phyloP scores from a whole-genome alignment of 2,329 filamentous ascomycete genomes.

The Paracoccidioides lutzii region DNA sequence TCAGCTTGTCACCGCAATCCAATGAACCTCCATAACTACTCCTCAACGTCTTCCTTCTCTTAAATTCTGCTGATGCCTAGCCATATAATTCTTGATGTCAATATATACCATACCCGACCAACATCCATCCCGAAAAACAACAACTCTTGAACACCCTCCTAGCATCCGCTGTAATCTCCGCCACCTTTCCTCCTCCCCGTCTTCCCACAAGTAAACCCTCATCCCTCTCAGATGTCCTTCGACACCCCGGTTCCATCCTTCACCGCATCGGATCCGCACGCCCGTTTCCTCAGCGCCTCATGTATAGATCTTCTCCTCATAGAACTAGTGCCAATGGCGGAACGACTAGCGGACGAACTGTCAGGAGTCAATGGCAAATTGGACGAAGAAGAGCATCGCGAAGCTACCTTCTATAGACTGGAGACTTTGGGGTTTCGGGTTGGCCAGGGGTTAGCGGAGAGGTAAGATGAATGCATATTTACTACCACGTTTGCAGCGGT shows the following conservation, averaged over 20 bases:
- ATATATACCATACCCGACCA: neutral
- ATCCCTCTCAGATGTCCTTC: constrained; percentile 52
- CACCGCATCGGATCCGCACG: constrained; percentile 59
- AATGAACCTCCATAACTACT: too few species aligned
- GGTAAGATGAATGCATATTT: constrained; percentile 38
- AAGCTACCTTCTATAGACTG: constrained; percentile 72
- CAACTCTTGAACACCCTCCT: neutral
- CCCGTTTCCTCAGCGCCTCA: constrained; percentile 66
- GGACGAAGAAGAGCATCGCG: constrained; percentile 59
- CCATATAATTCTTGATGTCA: too few species aligned
- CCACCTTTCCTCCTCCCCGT: neutral
- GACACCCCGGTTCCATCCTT: constrained; percentile 55
- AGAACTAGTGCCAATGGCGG: constrained; percentile 88
- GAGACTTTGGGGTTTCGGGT: constrained; percentile 83
- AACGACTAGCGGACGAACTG: constrained; percentile 67
- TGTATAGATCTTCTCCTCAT: constrained; percentile 92
- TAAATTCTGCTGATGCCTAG: too few species aligned
- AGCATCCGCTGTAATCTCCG: neutral
- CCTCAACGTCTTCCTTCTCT: too few species aligned
- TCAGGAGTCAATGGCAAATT: constrained; percentile 17
- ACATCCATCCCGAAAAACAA: too few species aligned
- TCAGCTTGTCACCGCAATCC: too few species aligned
- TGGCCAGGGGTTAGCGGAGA: constrained; percentile 79
- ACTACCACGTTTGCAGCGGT: neutral
- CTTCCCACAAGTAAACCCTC: neutral